These are phyloP conservation scores for Candida manassasensis DNA, from an alignment of 805 yeast genomes.

Conservation along the genomic window DNA sequence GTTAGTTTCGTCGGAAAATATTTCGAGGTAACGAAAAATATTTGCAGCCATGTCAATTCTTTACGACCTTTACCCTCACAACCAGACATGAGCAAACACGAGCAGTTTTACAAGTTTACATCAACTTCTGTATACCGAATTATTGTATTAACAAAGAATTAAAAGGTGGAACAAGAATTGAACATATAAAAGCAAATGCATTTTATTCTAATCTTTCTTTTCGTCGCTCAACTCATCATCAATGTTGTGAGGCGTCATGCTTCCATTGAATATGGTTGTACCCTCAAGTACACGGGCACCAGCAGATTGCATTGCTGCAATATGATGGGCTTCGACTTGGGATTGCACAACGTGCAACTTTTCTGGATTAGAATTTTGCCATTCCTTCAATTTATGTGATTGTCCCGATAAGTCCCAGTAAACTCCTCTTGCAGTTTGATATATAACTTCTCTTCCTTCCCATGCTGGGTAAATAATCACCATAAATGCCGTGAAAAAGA, in stretches of 20 bases:
- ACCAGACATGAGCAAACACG: too few species aligned
- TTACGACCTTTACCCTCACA: too few species aligned
- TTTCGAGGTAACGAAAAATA: too few species aligned
- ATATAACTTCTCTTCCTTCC: conserved; percentile 69
- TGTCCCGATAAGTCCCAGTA: conserved; percentile 86
- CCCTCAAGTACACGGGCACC: conserved; percentile 21
- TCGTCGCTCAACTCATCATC: conserved; percentile 19
- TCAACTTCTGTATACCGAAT: too few species aligned
- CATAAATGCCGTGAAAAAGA: conserved; percentile 58
- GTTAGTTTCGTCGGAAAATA: too few species aligned
- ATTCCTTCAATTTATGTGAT: conserved; percentile 60
- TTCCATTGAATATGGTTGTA: conserved; percentile 15
- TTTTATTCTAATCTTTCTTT: conserved; percentile 15
- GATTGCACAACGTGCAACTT: conserved; percentile 68
- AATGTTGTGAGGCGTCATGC: conserved; percentile 15
- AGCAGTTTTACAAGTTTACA: too few species aligned
- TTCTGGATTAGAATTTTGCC: conserved; percentile 76
- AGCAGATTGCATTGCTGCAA: conserved; percentile 12
- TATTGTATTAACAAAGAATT: too few species aligned
- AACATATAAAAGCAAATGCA: too few species aligned
- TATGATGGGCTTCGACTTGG: conserved; percentile 44
- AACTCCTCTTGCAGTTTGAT: conserved; percentile 64
- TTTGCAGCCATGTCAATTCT: too few species aligned
- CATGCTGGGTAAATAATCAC: conserved; percentile 67
- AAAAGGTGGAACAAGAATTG: too few species aligned